A percentile compares a stretch with the other conserved stretches of the same genome.
phyloP scores from a whole-genome alignment of 352 stramenopile genomes.

The Thalassiosira exigua region DNA sequence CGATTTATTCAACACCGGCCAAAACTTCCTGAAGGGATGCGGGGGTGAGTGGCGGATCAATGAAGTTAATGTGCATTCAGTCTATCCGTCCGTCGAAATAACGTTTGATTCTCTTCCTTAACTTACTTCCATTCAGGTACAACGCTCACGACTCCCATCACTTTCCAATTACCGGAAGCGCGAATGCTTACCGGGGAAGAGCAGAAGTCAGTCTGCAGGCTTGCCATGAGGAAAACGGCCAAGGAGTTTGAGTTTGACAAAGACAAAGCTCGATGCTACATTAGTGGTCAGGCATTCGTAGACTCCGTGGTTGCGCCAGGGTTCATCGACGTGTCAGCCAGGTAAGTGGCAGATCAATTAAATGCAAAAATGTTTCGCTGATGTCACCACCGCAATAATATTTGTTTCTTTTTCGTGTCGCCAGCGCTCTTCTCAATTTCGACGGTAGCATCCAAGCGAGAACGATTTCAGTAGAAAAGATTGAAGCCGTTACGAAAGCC shows the following conservation, averaged over 20 bases:
- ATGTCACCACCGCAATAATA: too few relatives aligned
- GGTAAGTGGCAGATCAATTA: conserved; percentile 19
- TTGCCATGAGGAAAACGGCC: conserved; percentile 32
- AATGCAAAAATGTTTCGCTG: too few relatives aligned
- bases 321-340: conserved; percentile 36
- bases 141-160: conserved; percentile 26
- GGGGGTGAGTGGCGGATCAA: conserved; percentile 34
- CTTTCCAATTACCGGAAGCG: conserved; percentile 40
- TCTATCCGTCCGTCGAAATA: too few relatives aligned
- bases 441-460: conserved; percentile 16
- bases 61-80: too few relatives aligned
- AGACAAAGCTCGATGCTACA: conserved; percentile 42
- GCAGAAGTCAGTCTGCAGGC: conserved; percentile 54
- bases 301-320: conserved; percentile 32
- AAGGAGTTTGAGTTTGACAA: conserved; percentile 37
- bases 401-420: too few relatives aligned
- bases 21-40: conserved; percentile 37
- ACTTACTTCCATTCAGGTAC: not conserved
- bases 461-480: not conserved
- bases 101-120: too few relatives aligned
- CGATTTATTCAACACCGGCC: conserved; percentile 46
- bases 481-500: conserved; percentile 1
- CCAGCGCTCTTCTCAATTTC: too few relatives aligned
- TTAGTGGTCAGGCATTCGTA: conserved; percentile 30
- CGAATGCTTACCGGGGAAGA: conserved; percentile 52